Percentiles rank a stretch among this genome's conserved stretches.
Conservation (phyloP, 176 grass and related monocot species). For the Hsuehochloa calcarea region DNA sequence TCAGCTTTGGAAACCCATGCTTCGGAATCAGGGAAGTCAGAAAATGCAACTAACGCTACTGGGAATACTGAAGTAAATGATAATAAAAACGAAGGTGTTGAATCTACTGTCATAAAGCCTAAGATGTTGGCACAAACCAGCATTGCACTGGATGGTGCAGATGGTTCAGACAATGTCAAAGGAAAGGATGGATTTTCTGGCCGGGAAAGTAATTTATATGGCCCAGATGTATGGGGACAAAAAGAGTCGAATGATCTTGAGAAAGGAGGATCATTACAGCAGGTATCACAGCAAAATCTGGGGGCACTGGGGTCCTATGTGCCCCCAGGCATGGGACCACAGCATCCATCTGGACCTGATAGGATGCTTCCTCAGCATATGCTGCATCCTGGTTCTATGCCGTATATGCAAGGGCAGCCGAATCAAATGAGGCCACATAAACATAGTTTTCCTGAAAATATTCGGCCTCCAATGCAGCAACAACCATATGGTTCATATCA, state of each 20-base stretch:
- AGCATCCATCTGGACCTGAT: slow-evolving; percentile 42
- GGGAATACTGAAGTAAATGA: slow-evolving; percentile 22
- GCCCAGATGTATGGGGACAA: neutral
- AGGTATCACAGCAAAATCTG: slow-evolving; percentile 31
- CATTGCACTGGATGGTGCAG: slow-evolving; percentile 18
- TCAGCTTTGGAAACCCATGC: slow-evolving; percentile 1
- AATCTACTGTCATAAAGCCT: slow-evolving; percentile 27
- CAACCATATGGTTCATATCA: slow-evolving; percentile 40
- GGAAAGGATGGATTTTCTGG: slow-evolving; percentile 29
- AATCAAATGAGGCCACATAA: slow-evolving; percentile 53
- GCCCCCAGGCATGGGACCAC: slow-evolving; percentile 32
- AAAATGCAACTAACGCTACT: slow-evolving; percentile 37
- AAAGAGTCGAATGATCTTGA: slow-evolving; percentile 40
- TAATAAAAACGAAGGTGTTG: slow-evolving; percentile 26
- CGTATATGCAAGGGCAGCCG: slow-evolving; percentile 26
- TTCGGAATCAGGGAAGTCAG: slow-evolving; percentile 32
- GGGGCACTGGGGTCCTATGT: slow-evolving; percentile 25
- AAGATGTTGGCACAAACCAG: neutral
- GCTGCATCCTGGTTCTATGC: slow-evolving; percentile 36
- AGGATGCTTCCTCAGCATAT: slow-evolving; percentile 45
- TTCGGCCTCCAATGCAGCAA: slow-evolving; percentile 27
- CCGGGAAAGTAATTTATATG: slow-evolving; percentile 37
- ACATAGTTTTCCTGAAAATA: slow-evolving; percentile 43
- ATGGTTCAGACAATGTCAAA: slow-evolving; percentile 24
- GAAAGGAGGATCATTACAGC: slow-evolving; percentile 40